Conservation (phyloP, 2,329 filamentous ascomycete species). For the Apiospora phragmitis region DNA sequence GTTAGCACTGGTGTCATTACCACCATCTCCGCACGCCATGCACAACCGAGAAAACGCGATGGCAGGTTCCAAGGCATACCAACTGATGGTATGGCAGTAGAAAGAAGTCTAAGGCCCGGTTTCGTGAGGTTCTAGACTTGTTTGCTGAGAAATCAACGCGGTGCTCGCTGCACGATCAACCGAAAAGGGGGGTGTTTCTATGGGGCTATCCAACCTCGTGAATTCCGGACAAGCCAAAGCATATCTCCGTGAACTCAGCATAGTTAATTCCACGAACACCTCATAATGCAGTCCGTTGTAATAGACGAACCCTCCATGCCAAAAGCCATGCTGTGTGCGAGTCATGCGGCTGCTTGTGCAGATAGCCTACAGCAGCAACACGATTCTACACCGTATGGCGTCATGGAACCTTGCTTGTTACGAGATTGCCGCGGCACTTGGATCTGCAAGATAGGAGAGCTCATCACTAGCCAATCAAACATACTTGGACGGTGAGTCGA, state of each 20-base stretch:
- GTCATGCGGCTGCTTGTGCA: not conserved
- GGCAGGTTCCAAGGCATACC: too few species aligned
- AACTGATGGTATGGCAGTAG: not conserved
- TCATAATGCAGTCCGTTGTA: not conserved
- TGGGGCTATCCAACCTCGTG: not conserved
- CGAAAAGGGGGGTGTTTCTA: not conserved
- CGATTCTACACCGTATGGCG: not conserved
- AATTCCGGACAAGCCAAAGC: not conserved
- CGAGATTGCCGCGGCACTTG: not conserved
- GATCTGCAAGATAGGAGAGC: not conserved
- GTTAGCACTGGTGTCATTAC: constrained; percentile 19
- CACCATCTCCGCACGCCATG: not conserved
- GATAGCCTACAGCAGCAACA: not conserved
- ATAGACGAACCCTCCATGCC: not conserved
- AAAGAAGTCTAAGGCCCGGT: not conserved
- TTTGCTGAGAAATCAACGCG: not conserved
- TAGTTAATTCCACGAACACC: not conserved
- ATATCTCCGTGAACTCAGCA: not conserved
- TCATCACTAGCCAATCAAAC: not conserved
- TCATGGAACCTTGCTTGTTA: not conserved
- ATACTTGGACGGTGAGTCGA: not conserved
- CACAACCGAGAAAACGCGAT: not conserved
- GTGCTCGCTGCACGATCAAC: not conserved
- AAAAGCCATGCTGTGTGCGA: not conserved
- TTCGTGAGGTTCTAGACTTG: not conserved